Conservation (phyloP, 2,329 filamentous ascomycete species). For the Penicillium sp. region DNA sequence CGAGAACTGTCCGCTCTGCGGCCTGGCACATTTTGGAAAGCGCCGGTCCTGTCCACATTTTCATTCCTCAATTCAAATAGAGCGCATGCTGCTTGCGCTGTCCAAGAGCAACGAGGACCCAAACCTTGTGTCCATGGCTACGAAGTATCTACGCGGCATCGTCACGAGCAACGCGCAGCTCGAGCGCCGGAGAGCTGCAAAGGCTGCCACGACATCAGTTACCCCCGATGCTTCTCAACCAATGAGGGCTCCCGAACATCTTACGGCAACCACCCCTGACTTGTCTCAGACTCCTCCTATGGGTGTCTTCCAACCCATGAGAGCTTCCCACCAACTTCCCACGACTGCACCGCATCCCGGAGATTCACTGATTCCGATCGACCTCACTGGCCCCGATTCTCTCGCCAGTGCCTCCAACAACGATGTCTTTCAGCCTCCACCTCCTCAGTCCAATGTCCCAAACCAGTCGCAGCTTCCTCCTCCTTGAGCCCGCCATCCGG, state of each 20-base stretch:
- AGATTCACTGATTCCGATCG: neutral
- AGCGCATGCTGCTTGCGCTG: slow-evolving; percentile 62
- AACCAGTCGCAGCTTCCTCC: neutral
- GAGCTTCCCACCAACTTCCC: neutral
- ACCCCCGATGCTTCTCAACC: neutral
- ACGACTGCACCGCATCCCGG: neutral
- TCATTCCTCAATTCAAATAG: slow-evolving; percentile 61
- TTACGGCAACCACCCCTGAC: neutral
- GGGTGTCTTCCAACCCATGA: neutral
- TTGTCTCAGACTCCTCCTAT: neutral
- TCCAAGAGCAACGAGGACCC: slow-evolving; percentile 57
- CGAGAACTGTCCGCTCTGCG: slow-evolving; percentile 64
- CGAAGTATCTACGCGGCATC: slow-evolving; percentile 57
- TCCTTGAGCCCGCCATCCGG: neutral
- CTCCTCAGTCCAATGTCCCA: neutral
- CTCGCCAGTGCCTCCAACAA: neutral
- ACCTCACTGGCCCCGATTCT: neutral
- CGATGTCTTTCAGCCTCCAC: neutral
- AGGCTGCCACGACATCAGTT: neutral
- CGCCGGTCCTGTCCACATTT: slow-evolving; percentile 61
- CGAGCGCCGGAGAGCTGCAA: neutral
- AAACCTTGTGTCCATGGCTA: slow-evolving; percentile 54
- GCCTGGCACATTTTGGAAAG: slow-evolving; percentile 59
- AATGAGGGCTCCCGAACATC: neutral
- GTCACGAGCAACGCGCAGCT: slow-evolving; percentile 50